These are phyloP conservation scores for Adansonia digitata DNA, from an alignment of 345 rosid genomes.

Conservation along the genomic window DNA sequence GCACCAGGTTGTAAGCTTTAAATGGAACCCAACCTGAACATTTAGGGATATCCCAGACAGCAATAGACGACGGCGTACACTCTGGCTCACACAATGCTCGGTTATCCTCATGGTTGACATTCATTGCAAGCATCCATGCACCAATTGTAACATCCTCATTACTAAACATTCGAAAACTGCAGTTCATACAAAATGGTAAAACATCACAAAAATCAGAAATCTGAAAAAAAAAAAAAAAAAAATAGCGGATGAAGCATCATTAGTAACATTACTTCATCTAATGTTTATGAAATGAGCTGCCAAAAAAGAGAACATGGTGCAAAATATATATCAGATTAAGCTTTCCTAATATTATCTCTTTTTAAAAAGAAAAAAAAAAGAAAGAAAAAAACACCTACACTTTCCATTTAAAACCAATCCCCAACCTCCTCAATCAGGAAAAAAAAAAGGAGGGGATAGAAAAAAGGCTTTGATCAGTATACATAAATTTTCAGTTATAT, in stretches of 20 bases:
- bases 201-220: background rate
- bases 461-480: background rate
- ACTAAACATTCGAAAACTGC: conserved; percentile 95
- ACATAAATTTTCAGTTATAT: background rate
- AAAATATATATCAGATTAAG: background rate
- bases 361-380: too few relatives aligned
- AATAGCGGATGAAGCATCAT: background rate
- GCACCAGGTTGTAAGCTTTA: background rate
- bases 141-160: conserved; percentile 95
- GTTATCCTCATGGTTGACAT: conserved; percentile 80
- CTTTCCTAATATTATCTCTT: background rate
- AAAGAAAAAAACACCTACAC: background rate
- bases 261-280: background rate
- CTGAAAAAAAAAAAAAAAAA: background rate
- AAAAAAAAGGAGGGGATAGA: background rate
- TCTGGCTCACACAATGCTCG: conserved; percentile 60
- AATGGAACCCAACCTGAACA: conserved; percentile 71
- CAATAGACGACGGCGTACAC: conserved; percentile 64
- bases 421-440: background rate
- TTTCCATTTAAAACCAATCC: background rate
- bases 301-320: background rate
- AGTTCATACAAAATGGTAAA: conserved; percentile 13
- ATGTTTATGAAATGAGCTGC: background rate
- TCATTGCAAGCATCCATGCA: conserved; percentile 98
- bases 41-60: conserved; percentile 91